phyloP scores from a whole-genome alignment of 352 stramenopile species.

The Thraustochytrium striatum region DNA sequence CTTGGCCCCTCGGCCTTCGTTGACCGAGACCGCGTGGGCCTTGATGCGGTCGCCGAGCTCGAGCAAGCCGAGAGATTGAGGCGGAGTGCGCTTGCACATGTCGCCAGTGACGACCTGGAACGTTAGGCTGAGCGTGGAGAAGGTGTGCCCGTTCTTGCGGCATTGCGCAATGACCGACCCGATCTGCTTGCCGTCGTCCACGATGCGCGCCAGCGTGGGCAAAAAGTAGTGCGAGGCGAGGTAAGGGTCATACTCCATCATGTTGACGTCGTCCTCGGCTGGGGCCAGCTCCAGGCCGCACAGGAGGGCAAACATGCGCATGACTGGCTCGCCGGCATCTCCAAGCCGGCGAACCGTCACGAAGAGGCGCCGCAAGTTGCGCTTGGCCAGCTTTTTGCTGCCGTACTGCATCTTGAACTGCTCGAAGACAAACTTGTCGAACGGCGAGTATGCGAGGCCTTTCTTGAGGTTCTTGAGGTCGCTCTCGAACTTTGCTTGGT shows the following conservation, averaged over 20 bases:
- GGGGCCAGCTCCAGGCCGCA: conserved; percentile 16
- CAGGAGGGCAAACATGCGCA: conserved; percentile 38
- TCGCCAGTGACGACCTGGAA: conserved; percentile 23
- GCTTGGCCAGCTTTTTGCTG: conserved; percentile 44
- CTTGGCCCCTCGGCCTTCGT: neutral
- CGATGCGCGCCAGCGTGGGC: conserved; percentile 17
- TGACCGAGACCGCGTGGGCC: neutral
- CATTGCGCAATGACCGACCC: neutral
- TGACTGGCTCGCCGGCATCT: neutral
- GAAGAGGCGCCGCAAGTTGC: conserved; percentile 46
- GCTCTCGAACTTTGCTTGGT: conserved; percentile 31
- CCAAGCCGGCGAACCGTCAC: neutral
- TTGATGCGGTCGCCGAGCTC: neutral
- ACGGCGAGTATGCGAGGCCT: neutral
- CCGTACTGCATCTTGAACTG: conserved; percentile 41
- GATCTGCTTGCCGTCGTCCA: conserved; percentile 23
- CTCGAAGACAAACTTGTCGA: conserved; percentile 44
- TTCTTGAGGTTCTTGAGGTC: conserved; percentile 36
- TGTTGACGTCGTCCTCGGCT: neutral
- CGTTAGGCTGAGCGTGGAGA: conserved; percentile 14
- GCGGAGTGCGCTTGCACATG: conserved; percentile 13
- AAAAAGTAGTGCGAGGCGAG: conserved; percentile 40
- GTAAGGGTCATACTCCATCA: conserved; percentile 27
- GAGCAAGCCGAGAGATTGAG: neutral
- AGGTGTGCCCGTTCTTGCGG: neutral